Evolutionary conservation across 305 asterid species (phyloP).

Genomic region (Solanum hybrid): DNA sequence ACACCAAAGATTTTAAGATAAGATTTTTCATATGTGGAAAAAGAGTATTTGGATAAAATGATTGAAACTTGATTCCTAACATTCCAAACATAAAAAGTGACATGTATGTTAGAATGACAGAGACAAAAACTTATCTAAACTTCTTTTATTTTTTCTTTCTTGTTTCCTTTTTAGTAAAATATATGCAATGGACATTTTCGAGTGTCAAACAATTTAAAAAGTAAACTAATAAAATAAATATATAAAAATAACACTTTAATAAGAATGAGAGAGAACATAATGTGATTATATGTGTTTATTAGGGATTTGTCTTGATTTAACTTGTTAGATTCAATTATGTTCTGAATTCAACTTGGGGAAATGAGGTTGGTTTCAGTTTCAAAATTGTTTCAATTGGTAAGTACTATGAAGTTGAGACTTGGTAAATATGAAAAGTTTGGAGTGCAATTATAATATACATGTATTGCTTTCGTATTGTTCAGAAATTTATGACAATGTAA

Average conservation of each 20-base stretch:
- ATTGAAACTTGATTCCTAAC: background rate
- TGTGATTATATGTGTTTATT: background rate
- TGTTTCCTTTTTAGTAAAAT: background rate
- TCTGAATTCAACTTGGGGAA: background rate
- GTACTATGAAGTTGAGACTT: background rate
- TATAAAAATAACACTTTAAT: background rate
- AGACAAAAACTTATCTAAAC: background rate
- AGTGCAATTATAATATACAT: accelerated
- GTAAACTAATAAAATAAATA: background rate
- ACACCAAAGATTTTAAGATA: background rate
- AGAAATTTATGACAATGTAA: accelerated
- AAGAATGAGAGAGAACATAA: too few species aligned
- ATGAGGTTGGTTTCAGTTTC: background rate
- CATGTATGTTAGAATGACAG: background rate
- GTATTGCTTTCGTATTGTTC: background rate
- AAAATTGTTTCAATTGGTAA: background rate
- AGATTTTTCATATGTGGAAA: background rate
- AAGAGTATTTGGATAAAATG: background rate
- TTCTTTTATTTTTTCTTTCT: background rate
- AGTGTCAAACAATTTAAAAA: background rate
- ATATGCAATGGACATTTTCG: accelerated
- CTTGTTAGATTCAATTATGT: too few species aligned
- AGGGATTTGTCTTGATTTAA: background rate
- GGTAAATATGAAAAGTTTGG: background rate
- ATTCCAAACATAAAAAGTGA: background rate